Conservation (phyloP, 208 protist genomes). For the Trypanosoma theileri region DNA sequence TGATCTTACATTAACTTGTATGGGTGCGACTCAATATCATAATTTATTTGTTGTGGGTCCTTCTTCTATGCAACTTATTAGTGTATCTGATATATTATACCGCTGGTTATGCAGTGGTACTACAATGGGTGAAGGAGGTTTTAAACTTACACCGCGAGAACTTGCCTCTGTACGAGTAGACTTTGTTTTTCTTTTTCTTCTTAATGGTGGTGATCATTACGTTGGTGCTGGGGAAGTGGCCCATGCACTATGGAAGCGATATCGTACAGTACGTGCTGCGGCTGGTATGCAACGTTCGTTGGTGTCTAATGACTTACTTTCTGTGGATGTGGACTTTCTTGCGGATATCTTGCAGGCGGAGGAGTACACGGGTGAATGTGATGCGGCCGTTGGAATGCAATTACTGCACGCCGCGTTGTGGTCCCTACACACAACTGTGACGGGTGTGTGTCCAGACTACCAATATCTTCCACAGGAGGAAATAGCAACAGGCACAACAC, state of each 20-base stretch:
- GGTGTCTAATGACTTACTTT: conserved; percentile 43
- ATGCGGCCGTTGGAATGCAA: conserved; percentile 35
- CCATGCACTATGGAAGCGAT: conserved; percentile 68
- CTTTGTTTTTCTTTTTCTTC: conserved; percentile 83
- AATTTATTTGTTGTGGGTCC: conserved; percentile 80
- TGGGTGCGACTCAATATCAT: conserved; percentile 79
- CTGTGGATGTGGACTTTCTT: conserved; percentile 64
- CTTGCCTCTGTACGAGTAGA: conserved; percentile 81
- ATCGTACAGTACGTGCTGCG: conserved; percentile 60
- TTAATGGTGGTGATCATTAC: conserved; percentile 89
- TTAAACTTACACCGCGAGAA: conserved; percentile 37
- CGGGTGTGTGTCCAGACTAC: conserved; percentile 54
- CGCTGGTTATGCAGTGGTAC: conserved; percentile 63
- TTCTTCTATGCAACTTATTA: conserved; percentile 79
- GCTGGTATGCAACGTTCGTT: conserved; percentile 50
- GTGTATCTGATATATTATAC: conserved; percentile 72
- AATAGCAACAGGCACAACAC: too few species aligned
- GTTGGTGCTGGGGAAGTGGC: conserved; percentile 79
- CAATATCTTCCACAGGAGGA: conserved; percentile 27
- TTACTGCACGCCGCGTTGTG: conserved; percentile 54
- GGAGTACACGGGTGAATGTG: conserved; percentile 63
- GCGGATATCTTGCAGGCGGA: conserved; percentile 61
- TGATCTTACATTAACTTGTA: conserved; percentile 80
- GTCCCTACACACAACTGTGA: conserved; percentile 49
- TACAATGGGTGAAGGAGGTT: conserved; percentile 28